Percentiles rank a stretch among this genome's conserved stretches.
Conservation (phyloP, 164 flowering plant species). For the Magnolia officinalis region DNA sequence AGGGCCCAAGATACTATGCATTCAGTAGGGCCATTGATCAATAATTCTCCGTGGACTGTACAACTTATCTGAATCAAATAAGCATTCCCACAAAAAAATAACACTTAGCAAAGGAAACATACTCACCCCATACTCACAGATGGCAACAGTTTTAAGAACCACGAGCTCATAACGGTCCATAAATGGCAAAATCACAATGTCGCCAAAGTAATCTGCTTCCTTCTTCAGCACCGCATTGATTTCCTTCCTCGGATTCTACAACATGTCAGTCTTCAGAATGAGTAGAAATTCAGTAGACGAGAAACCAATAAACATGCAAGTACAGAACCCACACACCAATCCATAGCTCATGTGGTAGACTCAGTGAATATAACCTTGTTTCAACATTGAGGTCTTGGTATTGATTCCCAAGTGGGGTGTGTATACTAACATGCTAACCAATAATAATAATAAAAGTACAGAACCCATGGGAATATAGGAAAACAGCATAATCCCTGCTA, state of each 20-base stretch:
- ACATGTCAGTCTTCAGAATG: not conserved
- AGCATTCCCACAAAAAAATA: not conserved
- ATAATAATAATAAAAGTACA: too few relatives aligned
- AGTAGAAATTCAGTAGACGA: not conserved
- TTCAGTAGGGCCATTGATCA: not conserved
- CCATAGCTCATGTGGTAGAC: not conserved
- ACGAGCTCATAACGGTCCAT: slow-evolving; percentile 97
- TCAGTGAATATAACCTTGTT: too few relatives aligned
- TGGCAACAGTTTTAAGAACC: slow-evolving; percentile 92
- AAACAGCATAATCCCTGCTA: too few relatives aligned
- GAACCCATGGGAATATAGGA: too few relatives aligned
- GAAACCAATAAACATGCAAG: not conserved
- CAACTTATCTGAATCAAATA: not conserved
- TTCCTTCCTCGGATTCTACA: slow-evolving; percentile 82
- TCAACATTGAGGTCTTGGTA: too few relatives aligned
- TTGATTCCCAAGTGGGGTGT: too few relatives aligned
- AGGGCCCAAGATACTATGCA: not conserved
- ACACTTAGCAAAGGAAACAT: not conserved
- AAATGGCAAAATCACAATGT: slow-evolving; percentile 79
- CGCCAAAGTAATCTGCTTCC: slow-evolving; percentile 92
- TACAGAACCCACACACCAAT: not conserved
- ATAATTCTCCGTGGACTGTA: not conserved
- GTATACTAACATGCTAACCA: too few relatives aligned
- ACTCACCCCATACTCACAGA: slow-evolving; percentile 93
- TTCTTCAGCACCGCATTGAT: slow-evolving; percentile 77